phyloP scores from a whole-genome alignment of 169 alveolate species.

The Cryptosporidium baileyi region DNA sequence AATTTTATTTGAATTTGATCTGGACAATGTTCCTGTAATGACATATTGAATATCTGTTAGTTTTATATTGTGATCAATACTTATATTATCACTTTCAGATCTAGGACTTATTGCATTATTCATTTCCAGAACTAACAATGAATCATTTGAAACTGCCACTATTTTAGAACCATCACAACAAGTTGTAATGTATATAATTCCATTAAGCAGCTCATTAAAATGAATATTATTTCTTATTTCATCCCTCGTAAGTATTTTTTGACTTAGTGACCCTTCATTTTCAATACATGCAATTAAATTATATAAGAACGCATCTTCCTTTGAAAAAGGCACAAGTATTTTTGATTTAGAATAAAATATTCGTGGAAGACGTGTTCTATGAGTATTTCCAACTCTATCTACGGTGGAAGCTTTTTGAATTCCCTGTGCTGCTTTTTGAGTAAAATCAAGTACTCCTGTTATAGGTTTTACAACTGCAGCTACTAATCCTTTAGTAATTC shows the following conservation, averaged over 20 bases:
- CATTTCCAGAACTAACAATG: conserved; percentile 13
- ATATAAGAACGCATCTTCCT: conserved; percentile 29
- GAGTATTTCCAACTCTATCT: conserved; percentile 44
- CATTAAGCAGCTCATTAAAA: not conserved
- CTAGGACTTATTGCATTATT: not conserved
- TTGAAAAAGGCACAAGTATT: conserved; percentile 28
- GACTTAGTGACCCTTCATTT: too few species aligned
- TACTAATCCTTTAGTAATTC: conserved; percentile 76
- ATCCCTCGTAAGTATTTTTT: too few species aligned
- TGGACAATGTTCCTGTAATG: not conserved
- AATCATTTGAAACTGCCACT: conserved; percentile 36
- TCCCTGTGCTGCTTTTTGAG: conserved; percentile 78
- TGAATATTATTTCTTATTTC: not conserved
- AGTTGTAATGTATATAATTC: conserved; percentile 5
- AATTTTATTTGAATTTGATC: not conserved
- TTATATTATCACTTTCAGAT: conserved; percentile 11
- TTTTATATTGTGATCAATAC: not conserved
- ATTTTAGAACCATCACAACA: conserved; percentile 60
- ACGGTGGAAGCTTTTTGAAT: conserved; percentile 72
- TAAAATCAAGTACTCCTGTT: conserved; percentile 78
- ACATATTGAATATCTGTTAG: conserved; percentile 17
- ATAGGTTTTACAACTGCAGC: conserved; percentile 78
- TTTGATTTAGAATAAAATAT: conserved; percentile 20
- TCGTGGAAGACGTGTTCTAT: conserved; percentile 32
- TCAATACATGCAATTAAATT: conserved; percentile 13